phyloP scores from a whole-genome alignment of 2,329 filamentous ascomycete genomes.

The Colletotrichum sp. region DNA sequence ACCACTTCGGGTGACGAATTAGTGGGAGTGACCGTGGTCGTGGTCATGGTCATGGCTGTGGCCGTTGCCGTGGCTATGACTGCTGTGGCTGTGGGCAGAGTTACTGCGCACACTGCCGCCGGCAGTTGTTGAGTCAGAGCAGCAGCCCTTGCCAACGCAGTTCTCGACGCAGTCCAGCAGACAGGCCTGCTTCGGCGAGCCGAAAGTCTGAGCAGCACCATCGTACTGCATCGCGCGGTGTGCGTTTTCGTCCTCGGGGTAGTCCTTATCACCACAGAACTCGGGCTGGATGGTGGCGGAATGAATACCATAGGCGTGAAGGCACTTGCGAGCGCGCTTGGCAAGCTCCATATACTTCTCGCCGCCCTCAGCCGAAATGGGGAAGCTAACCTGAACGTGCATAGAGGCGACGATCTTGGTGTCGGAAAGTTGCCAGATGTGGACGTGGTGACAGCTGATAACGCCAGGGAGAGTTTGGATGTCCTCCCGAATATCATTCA shows the following conservation, averaged over 20 bases:
- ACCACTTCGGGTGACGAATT: not conserved
- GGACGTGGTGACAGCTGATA: slow-evolving; percentile 90
- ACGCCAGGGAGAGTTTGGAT: slow-evolving; percentile 86
- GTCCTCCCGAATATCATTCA: slow-evolving; percentile 91
- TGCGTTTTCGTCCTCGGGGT: slow-evolving; percentile 42
- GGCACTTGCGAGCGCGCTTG: slow-evolving; percentile 80
- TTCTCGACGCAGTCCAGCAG: slow-evolving; percentile 59
- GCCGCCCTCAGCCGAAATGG: slow-evolving; percentile 80
- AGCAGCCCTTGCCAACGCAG: slow-evolving; percentile 52
- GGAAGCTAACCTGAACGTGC: slow-evolving; percentile 91
- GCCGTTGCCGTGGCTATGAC: slow-evolving; percentile 29
- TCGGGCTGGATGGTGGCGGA: slow-evolving; percentile 97
- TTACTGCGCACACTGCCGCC: slow-evolving; percentile 36
- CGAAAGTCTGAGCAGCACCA: slow-evolving; percentile 32
- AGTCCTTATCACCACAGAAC: slow-evolving; percentile 65
- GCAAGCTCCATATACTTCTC: slow-evolving; percentile 91
- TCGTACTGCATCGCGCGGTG: slow-evolving; percentile 37
- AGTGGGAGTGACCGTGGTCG: slow-evolving; percentile 6
- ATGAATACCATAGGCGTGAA: slow-evolving; percentile 96
- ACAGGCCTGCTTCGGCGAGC: slow-evolving; percentile 37
- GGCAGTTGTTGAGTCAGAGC: slow-evolving; percentile 35
- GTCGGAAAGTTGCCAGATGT: slow-evolving; percentile 97
- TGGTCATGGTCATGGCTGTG: not conserved
- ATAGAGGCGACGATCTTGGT: slow-evolving; percentile 93
- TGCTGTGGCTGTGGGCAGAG: slow-evolving; percentile 28